A percentile compares a stretch with the other conserved stretches of the same genome.
Evolutionary conservation across 208 protist genomes (phyloP).

Genomic region (Lotmaria passim): DNA sequence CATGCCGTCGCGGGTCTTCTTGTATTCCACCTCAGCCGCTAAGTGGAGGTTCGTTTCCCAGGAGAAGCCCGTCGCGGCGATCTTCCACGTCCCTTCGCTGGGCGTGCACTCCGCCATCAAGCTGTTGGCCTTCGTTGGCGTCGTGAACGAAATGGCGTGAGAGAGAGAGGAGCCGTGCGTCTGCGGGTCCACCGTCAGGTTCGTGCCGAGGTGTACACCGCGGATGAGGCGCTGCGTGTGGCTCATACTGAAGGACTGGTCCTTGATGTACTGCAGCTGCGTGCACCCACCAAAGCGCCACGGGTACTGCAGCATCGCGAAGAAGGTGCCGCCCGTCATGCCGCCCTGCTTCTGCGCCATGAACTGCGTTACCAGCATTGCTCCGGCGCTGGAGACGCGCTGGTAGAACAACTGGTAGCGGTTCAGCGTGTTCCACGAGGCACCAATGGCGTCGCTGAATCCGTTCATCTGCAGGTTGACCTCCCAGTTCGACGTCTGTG

Average conservation of each 20-base stretch:
- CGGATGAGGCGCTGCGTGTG: slow-evolving; percentile 84
- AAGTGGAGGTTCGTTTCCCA: slow-evolving; percentile 76
- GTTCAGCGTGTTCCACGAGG: slow-evolving; percentile 86
- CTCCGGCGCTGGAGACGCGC: slow-evolving; percentile 74
- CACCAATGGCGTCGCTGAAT: slow-evolving; percentile 82
- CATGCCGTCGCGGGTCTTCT: slow-evolving; percentile 67
- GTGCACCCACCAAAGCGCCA: slow-evolving; percentile 84
- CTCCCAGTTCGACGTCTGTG: slow-evolving; percentile 89
- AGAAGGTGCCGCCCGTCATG: slow-evolving; percentile 81
- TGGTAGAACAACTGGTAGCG: slow-evolving; percentile 91
- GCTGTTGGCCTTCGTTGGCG: slow-evolving; percentile 59
- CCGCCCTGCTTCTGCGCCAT: slow-evolving; percentile 88
- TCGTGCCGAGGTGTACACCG: slow-evolving; percentile 81
- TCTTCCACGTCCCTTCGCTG: slow-evolving; percentile 82
- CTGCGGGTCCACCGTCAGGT: slow-evolving; percentile 59
- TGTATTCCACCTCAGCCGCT: slow-evolving; percentile 82
- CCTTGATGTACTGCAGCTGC: slow-evolving; percentile 88
- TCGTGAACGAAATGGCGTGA: slow-evolving; percentile 66
- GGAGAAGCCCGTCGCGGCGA: slow-evolving; percentile 62
- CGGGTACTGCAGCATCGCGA: slow-evolving; percentile 89
- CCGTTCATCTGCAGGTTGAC: slow-evolving; percentile 90
- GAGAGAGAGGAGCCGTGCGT: slow-evolving; percentile 72
- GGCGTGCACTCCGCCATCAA: slow-evolving; percentile 73
- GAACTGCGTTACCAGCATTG: slow-evolving; percentile 82
- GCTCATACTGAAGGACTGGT: slow-evolving; percentile 74